A percentile compares a stretch with the other conserved stretches of the same genome.
These are phyloP conservation scores for Aureococcus anophagefferens DNA, from an alignment of 108 stramenopile species.

Conservation along the genomic window DNA sequence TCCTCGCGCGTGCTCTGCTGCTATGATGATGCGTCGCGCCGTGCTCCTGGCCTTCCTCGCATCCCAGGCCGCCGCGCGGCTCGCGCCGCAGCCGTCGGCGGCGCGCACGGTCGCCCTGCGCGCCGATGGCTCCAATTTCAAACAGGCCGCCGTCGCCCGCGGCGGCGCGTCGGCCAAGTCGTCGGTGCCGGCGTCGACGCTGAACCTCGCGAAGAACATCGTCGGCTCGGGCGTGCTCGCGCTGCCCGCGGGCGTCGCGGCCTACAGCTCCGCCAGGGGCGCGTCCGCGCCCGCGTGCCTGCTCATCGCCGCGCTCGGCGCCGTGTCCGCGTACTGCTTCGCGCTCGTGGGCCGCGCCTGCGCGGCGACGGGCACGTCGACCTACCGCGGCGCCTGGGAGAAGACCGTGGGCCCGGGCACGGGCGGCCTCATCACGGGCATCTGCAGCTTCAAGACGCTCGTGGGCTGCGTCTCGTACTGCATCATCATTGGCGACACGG, in stretches of 20 bases:
- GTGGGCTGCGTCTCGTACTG: slow-evolving; percentile 73
- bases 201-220: slow-evolving; percentile 84
- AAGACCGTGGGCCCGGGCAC: slow-evolving; percentile 57
- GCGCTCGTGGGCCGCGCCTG: slow-evolving; percentile 72
- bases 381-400: slow-evolving; percentile 84
- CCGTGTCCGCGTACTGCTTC: slow-evolving; percentile 77
- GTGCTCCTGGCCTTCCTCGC: too few relatives aligned
- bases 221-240: slow-evolving; percentile 80
- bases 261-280: slow-evolving; percentile 77
- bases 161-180: slow-evolving; percentile 8
- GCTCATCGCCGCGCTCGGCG: slow-evolving; percentile 67
- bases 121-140: too few relatives aligned
- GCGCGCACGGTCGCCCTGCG: too few relatives aligned
- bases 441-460: slow-evolving; percentile 76
- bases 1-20: too few relatives aligned
- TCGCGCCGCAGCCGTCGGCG: too few relatives aligned
- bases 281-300: slow-evolving; percentile 73
- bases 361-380: slow-evolving; percentile 62
- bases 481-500: slow-evolving; percentile 90
- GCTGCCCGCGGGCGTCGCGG: slow-evolving; percentile 81
- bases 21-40: too few relatives aligned
- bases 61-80: too few relatives aligned
- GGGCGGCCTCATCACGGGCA: slow-evolving; percentile 66
- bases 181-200: slow-evolving; percentile 17
- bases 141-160: too few relatives aligned